These are phyloP conservation scores for Elongisporangium anandrum DNA, from an alignment of 352 stramenopile species.

Conservation along the genomic window DNA sequence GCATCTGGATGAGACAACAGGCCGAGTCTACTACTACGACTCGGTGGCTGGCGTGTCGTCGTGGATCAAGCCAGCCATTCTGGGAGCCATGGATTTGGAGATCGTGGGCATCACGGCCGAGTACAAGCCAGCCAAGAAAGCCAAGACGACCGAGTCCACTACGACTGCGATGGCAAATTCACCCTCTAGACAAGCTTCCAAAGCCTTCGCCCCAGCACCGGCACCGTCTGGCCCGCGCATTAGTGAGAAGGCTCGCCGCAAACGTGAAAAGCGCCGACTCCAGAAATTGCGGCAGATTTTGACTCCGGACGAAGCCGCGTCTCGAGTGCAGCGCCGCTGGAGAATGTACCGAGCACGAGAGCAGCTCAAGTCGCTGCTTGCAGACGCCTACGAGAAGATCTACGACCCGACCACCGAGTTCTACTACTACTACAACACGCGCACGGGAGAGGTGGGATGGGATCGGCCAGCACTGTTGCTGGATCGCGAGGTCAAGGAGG, in stretches of 20 bases:
- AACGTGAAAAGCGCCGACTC: slow-evolving; percentile 58
- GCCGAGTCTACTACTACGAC: slow-evolving; percentile 67
- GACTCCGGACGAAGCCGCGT: slow-evolving; percentile 47
- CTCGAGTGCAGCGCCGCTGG: slow-evolving; percentile 51
- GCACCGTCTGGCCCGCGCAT: slow-evolving; percentile 19
- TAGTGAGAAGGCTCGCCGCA: slow-evolving; percentile 49
- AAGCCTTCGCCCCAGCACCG: background rate
- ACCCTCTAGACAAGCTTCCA: background rate
- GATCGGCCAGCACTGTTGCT: slow-evolving; percentile 45
- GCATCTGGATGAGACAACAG: slow-evolving; percentile 35
- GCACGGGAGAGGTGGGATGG: slow-evolving; percentile 61
- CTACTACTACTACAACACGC: slow-evolving; percentile 81
- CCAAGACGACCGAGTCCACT: background rate
- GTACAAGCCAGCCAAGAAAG: background rate
- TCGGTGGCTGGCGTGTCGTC: slow-evolving; percentile 29
- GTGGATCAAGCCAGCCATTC: slow-evolving; percentile 57
- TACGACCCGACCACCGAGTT: slow-evolving; percentile 55
- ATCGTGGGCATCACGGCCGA: slow-evolving; percentile 15
- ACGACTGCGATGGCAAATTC: background rate
- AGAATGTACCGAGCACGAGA: slow-evolving; percentile 27
- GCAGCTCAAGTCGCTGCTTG: slow-evolving; percentile 32
- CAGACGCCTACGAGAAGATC: slow-evolving; percentile 69
- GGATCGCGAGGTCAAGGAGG: slow-evolving; percentile 33
- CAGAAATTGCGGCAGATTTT: slow-evolving; percentile 48
- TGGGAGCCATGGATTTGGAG: slow-evolving; percentile 52